Conservation (phyloP, 805 yeast genomes). For the Pichia pseudocactophila region DNA sequence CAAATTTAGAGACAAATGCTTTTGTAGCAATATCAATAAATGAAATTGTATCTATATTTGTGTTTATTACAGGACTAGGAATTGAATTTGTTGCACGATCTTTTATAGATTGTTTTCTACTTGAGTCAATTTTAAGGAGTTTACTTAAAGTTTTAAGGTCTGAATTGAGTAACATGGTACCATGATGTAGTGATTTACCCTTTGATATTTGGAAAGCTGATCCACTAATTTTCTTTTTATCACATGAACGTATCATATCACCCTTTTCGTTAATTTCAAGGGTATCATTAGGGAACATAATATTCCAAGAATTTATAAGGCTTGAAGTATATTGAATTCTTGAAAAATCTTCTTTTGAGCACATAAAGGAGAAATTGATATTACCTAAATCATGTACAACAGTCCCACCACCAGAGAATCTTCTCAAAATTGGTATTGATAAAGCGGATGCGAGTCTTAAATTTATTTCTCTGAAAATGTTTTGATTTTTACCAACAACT, state of each 20-base stretch:
- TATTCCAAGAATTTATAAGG: constrained; percentile 18
- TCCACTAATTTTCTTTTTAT: constrained; percentile 67
- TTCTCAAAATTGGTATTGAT: constrained; percentile 59
- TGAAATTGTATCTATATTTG: constrained; percentile 35
- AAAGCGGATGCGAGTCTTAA: constrained; percentile 41
- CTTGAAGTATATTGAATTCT: constrained; percentile 40
- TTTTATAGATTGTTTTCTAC: constrained; percentile 15
- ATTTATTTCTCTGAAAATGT: constrained; percentile 84
- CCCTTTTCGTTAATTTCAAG: constrained; percentile 64
- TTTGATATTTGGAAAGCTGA: constrained; percentile 82
- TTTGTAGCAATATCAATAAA: constrained; percentile 38
- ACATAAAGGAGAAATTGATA: constrained; percentile 74
- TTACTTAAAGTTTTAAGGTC: constrained; percentile 49
- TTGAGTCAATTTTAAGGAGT: constrained; percentile 35
- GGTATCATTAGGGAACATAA: constrained; percentile 4
- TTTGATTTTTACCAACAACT: constrained; percentile 94
- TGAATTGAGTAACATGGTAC: constrained; percentile 80
- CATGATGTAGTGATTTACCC: constrained; percentile 87
- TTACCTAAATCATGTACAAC: constrained; percentile 93
- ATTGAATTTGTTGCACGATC: constrained; percentile 57
- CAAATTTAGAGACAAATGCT: constrained; percentile 33
- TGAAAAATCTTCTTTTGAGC: constrained; percentile 51
- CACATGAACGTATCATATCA: constrained; percentile 51
- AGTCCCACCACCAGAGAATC: constrained; percentile 92
- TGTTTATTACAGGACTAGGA: constrained; percentile 67